Evolutionary conservation across 1,284 basidiomycete species (phyloP), one percentile per base, ranked within the genome.

Genomic region (Pseudozyma hubeiensis): DNA sequence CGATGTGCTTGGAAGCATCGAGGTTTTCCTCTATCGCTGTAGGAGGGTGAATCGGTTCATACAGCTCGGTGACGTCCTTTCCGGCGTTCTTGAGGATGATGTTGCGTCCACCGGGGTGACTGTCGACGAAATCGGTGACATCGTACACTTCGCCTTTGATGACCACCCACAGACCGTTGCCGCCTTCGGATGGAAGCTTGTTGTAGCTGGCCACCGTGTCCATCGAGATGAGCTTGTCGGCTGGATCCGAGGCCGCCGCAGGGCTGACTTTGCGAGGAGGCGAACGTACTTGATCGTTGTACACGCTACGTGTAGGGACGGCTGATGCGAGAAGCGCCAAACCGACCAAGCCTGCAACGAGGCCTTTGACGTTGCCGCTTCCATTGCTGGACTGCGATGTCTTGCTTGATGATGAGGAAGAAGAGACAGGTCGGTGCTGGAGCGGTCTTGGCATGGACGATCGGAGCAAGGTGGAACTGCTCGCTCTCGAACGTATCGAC

Each of bases 51-150:
- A 83, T 76, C 9, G 81, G 79, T 39, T 81, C 82, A 58, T 79
- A 84, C 43, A 77, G 59, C 58, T 69, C 68, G n/a, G 70, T 77
- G 30, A 91, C 92, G 83, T 93, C 92, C 66, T 87, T 88, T 16
- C 93, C 92, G 7, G 89, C 92, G 77, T 93, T 91, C 77, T 90
- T 90, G 35, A 94, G 83, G 72, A 94, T 91, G 75, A 93, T 90
- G 57, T 88, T 88, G 35, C 89, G 85, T 8, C 93, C 93, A 49
- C 93, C 93, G 0, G 93, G 93, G 75, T 94, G 93, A 60, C 90
- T 78, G 31, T 86, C 85, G 47, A 96, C 85, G 82, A 96, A 95
- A 11, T 92, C 90, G 6, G 93, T 94, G 59, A 95, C n/a, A 30
- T 85, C 84, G 65, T 85, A 85, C 1, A 85, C 80, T 16, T 72